Conservation (phyloP, 1,139 yeast genomes). For the Kodamaea ohmeri region DNA sequence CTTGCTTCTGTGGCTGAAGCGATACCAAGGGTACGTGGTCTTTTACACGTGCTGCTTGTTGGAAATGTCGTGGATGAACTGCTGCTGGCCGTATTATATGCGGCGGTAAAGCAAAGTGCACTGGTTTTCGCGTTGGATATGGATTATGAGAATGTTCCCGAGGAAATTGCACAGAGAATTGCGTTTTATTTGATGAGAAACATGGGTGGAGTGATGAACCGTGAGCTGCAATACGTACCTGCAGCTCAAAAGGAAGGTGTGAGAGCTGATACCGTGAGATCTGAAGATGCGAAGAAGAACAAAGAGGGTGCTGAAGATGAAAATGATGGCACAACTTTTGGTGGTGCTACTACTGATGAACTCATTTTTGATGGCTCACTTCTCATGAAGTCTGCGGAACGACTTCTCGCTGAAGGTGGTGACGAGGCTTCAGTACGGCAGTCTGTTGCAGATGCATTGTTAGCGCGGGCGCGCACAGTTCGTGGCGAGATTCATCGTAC, state of each 20-base stretch:
- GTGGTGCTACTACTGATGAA: too few species aligned
- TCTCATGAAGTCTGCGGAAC: conserved; percentile 26
- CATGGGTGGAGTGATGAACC: conserved; percentile 61
- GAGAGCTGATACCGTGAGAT: too few species aligned
- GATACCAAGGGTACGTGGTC: conserved; percentile 62
- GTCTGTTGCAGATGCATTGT: conserved; percentile 41
- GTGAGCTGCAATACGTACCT: conserved; percentile 23
- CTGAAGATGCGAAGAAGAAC: neutral
- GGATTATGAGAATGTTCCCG: conserved; percentile 66
- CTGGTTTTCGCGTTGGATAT: conserved; percentile 69
- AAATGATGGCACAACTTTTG: too few species aligned
- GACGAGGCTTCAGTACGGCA: conserved; percentile 41
- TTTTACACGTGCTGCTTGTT: conserved; percentile 73
- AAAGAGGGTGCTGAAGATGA: neutral
- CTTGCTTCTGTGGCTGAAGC: conserved; percentile 68
- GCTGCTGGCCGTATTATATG: conserved; percentile 65
- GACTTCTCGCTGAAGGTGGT: conserved; percentile 23
- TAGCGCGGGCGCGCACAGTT: conserved; percentile 42
- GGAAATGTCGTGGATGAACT: conserved; percentile 58
- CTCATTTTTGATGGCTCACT: conserved; percentile 49
- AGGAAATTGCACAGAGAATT: conserved; percentile 69
- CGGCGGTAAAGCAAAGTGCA: conserved; percentile 64
- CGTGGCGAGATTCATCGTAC: conserved; percentile 41
- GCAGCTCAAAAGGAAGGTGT: neutral
- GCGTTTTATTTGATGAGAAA: conserved; percentile 82